Percentiles rank a stretch among this genome's conserved stretches.
Evolutionary conservation across 1,139 yeast genomes (phyloP).

Genomic region (Sporopachydermia cereana): DNA sequence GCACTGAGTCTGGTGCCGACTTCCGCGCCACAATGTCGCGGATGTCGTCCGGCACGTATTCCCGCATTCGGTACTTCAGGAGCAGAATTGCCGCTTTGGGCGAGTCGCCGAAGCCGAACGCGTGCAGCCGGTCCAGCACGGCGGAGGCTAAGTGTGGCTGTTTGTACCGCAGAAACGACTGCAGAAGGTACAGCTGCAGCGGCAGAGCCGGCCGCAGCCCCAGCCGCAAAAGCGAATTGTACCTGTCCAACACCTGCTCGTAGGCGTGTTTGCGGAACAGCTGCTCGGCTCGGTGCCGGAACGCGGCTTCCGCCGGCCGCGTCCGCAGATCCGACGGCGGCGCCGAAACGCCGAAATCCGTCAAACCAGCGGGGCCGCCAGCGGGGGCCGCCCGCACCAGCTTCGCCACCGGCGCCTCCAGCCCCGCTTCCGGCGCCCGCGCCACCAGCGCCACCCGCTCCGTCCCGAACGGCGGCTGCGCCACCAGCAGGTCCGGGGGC

Average conservation of each 20-base stretch:
- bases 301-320: background rate
- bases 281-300: background rate
- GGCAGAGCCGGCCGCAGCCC: background rate
- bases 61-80: slow-evolving; percentile 1
- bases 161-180: background rate
- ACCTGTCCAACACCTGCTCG: background rate
- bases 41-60: background rate
- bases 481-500: no score
- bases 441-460: background rate
- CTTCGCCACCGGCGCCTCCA: background rate
- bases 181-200: background rate
- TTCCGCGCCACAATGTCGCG: background rate
- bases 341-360: no score
- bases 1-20: background rate
- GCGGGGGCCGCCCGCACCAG: background rate
- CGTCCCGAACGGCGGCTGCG: background rate
- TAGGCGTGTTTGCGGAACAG: background rate
- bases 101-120: background rate
- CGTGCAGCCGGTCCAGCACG: background rate
- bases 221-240: background rate
- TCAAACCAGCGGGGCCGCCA: no score
- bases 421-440: background rate
- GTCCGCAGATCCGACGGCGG: background rate
- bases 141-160: background rate
- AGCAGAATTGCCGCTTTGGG: background rate